Conservation (phyloP, 1,139 yeast species). For the Hansenula sp. region DNA sequence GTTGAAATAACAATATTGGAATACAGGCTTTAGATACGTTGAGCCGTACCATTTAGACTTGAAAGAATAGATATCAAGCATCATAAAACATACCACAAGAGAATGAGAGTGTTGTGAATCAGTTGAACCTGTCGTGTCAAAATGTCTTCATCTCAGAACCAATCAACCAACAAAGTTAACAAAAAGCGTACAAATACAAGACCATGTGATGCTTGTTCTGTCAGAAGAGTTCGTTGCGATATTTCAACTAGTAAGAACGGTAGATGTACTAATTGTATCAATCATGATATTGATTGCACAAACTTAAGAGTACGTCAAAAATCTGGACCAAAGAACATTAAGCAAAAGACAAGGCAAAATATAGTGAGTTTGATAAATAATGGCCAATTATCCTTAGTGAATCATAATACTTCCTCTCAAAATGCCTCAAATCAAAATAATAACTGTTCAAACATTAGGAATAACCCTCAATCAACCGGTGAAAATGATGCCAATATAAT, state of each 20-base stretch:
- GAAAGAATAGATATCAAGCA: no score
- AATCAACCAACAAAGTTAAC: no score
- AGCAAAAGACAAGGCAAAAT: constrained; percentile 17
- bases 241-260: constrained; percentile 8
- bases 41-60: no score
- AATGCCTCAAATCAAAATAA: no score
- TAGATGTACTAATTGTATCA: constrained; percentile 17
- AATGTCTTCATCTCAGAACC: neutral
- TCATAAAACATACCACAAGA: no score
- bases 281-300: constrained; percentile 19
- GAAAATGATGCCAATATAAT: no score
- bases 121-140: neutral
- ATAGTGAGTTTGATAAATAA: constrained; percentile 10
- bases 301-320: constrained; percentile 19
- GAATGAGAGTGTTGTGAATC: no score
- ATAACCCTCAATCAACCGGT: no score
- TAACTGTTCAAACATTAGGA: no score
- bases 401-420: neutral
- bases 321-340: constrained; percentile 21
- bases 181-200: constrained; percentile 12
- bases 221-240: constrained; percentile 21
- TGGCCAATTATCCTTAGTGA: neutral
- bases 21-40: no score
- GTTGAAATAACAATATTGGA: no score
- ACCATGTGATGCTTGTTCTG: constrained; percentile 23